Evolutionary conservation across 208 protist genomes (phyloP).

Genomic region (Trypanosoma scelopori): DNA sequence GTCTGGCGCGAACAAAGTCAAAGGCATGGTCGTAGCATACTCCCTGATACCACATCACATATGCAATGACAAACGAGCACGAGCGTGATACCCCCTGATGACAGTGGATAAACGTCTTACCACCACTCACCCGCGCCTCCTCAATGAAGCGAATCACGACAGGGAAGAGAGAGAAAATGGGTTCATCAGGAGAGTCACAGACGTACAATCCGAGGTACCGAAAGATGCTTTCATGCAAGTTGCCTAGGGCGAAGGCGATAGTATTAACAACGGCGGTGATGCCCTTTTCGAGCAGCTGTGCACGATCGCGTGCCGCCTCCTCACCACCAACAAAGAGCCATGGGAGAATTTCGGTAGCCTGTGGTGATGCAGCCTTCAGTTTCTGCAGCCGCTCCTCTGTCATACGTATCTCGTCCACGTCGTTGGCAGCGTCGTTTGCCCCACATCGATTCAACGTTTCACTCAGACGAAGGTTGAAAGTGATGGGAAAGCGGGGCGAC

Average conservation of each 20-base stretch:
- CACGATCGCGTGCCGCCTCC: conserved; percentile 55
- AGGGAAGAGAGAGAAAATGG: conserved; percentile 90
- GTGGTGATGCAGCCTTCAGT: conserved; percentile 50
- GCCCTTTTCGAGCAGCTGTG: conserved; percentile 74
- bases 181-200: conserved; percentile 86
- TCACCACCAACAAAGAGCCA: conserved; percentile 85
- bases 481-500: conserved; percentile 15
- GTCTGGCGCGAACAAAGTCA: conserved; percentile 63
- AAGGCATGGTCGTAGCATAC: conserved; percentile 85
- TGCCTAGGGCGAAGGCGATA: conserved; percentile 73
- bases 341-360: conserved; percentile 83
- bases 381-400: conserved; percentile 65
- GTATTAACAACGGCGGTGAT: conserved; percentile 94
- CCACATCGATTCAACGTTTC: conserved; percentile 10
- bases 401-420: conserved; percentile 55
- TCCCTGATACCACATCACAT: conserved; percentile 88
- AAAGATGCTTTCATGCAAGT: conserved; percentile 74
- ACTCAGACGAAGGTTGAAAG: conserved; percentile 22
- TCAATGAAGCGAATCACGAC: conserved; percentile 89
- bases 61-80: conserved; percentile 88
- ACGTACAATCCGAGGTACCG: conserved; percentile 83
- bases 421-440: conserved; percentile 1
- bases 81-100: conserved; percentile 94
- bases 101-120: conserved; percentile 93
- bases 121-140: conserved; percentile 39